Evolutionary conservation across 2,329 filamentous ascomycete species (phyloP).

Genomic region (Pseudogymnoascus sp.): DNA sequence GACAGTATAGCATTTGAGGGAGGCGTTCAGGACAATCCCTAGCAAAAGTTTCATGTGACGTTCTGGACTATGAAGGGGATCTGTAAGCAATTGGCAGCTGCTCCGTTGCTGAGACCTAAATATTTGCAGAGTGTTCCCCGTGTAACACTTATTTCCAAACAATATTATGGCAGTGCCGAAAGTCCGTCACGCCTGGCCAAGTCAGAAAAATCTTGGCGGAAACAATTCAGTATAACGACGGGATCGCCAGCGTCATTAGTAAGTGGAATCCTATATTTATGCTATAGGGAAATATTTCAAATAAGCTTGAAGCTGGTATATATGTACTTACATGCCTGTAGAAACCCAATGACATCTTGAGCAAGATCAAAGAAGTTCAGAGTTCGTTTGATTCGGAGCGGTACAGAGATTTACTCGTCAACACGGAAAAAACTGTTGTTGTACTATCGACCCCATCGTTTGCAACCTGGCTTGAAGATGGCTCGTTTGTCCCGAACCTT

Average conservation of each 20-base stretch:
- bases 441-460: conserved; percentile 29
- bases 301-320: neutral
- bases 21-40: neutral
- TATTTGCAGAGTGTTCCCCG: conserved; percentile 3
- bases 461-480: conserved; percentile 25
- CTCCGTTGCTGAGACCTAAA: neutral
- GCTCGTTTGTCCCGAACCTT: conserved; percentile 24
- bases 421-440: conserved; percentile 19
- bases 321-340: neutral
- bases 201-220: neutral
- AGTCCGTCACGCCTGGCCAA: neutral
- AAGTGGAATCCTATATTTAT: neutral
- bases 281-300: neutral
- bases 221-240: conserved; percentile 1
- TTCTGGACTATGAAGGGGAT: conserved; percentile 1
- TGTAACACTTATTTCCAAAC: neutral
- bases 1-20: neutral
- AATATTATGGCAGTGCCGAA: conserved; percentile 1
- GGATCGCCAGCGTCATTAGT: neutral
- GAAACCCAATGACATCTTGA: conserved; percentile 4
- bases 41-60: neutral
- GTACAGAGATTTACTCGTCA: neutral
- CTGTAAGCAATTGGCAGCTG: neutral
- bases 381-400: neutral
- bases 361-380: conserved; percentile 1